Conservation (phyloP, 495 filamentous ascomycete genomes). For the Trichoderma gamsii region DNA sequence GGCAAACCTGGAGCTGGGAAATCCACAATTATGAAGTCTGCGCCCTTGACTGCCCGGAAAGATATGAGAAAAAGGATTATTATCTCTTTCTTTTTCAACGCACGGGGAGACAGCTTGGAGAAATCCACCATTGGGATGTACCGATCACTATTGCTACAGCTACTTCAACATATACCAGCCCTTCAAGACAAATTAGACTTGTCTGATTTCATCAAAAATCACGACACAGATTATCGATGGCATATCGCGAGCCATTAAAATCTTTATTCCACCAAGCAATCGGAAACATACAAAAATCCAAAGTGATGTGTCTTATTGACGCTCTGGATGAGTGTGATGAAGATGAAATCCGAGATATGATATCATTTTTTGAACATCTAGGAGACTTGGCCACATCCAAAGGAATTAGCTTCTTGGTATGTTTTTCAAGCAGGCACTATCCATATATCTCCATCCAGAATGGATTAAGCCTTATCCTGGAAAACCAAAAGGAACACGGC, state of each 20-base stretch:
- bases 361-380: slow-evolving; percentile 22
- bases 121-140: slow-evolving; percentile 50
- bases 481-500: slow-evolving; percentile 23
- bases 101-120: slow-evolving; percentile 39
- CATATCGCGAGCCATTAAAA: neutral
- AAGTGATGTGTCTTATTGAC: neutral
- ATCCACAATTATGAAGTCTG: neutral
- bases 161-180: slow-evolving; percentile 24
- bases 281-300: slow-evolving; percentile 18
- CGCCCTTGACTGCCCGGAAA: neutral
- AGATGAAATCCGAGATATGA: slow-evolving; percentile 19
- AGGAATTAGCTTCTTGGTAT: slow-evolving; percentile 1
- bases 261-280: slow-evolving; percentile 38
- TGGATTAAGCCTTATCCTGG: slow-evolving; percentile 21
- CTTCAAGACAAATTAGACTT: slow-evolving; percentile 24
- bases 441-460: slow-evolving; percentile 24
- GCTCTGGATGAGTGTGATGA: neutral
- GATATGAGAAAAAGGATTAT: neutral
- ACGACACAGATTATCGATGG: neutral
- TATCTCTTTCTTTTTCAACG: slow-evolving; percentile 30
- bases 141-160: slow-evolving; percentile 41
- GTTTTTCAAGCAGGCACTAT: slow-evolving; percentile 33
- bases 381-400: neutral
- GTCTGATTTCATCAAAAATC: slow-evolving; percentile 14
- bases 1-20: slow-evolving; percentile 11